These are phyloP conservation scores for Panellus pusillus DNA, from an alignment of 768 basidiomycete species.

Conservation along the genomic window DNA sequence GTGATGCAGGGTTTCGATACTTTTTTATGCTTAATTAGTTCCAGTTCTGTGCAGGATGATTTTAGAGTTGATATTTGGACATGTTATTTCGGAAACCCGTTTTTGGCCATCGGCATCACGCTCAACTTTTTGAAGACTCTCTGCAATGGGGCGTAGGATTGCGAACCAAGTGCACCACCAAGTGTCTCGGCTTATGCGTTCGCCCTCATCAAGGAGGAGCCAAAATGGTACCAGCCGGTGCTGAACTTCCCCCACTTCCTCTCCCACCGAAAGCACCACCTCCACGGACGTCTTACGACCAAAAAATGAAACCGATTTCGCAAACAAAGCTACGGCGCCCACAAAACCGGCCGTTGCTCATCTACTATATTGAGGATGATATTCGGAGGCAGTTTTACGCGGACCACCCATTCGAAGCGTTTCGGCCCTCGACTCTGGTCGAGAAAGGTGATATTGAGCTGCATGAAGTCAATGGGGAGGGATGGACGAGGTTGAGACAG, in stretches of 20 bases:
- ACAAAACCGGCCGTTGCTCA: conserved; percentile 50
- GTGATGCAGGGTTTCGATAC: background rate
- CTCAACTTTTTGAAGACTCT: background rate
- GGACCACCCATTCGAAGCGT: conserved; percentile 96
- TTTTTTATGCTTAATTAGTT: background rate
- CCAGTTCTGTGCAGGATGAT: too few species aligned
- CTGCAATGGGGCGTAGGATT: conserved; percentile 71
- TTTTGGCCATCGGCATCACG: background rate
- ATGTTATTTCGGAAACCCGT: background rate
- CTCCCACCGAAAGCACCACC: conserved; percentile 77
- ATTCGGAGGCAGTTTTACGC: conserved; percentile 89
- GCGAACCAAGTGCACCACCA: conserved; percentile 89
- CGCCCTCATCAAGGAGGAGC: conserved; percentile 60
- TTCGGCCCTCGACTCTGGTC: conserved; percentile 73
- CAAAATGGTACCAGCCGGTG: conserved; percentile 84
- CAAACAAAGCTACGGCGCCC: conserved; percentile 36
- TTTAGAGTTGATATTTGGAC: background rate
- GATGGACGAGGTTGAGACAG: conserved; percentile 82
- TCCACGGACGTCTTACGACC: conserved; percentile 55
- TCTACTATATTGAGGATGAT: conserved; percentile 82
- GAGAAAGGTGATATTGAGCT: conserved; percentile 65
- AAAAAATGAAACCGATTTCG: conserved; percentile 25
- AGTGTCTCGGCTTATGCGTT: conserved; percentile 76
- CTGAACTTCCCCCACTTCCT: conserved; percentile 82
- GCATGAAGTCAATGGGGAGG: conserved; percentile 54